These are phyloP conservation scores for Sporothrix pallida DNA, from an alignment of 2,329 filamentous ascomycete genomes.

Conservation along the genomic window DNA sequence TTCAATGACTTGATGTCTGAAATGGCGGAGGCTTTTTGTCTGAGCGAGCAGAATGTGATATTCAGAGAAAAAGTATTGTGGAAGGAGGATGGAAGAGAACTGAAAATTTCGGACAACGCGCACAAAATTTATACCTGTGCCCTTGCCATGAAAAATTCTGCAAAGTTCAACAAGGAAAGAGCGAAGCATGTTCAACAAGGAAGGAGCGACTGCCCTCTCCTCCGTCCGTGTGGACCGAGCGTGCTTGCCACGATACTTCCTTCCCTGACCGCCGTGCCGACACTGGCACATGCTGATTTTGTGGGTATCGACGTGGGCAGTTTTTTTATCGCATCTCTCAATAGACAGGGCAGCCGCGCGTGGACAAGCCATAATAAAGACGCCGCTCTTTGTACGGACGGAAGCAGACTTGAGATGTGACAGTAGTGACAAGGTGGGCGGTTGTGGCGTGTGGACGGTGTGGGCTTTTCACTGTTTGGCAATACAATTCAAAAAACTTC, in stretches of 20 bases:
- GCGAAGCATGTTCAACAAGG: not conserved
- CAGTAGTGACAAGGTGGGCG: not conserved
- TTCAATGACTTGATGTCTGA: not conserved
- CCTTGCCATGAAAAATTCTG: not conserved
- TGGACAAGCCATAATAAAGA: not conserved
- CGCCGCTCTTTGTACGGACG: not conserved
- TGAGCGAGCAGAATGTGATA: not conserved
- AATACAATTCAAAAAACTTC: too few relatives aligned
- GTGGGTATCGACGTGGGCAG: not conserved
- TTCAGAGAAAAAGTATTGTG: not conserved
- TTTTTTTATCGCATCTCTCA: too few relatives aligned
- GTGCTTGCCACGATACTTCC: not conserved
- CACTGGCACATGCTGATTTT: too few relatives aligned
- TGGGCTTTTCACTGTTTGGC: not conserved
- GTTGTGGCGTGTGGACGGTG: not conserved
- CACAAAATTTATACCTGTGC: not conserved
- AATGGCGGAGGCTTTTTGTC: not conserved
- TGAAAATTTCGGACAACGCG: not conserved
- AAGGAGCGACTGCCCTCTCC: not conserved
- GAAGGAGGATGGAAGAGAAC: not conserved
- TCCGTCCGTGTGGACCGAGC: not conserved
- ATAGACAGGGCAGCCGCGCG: too few relatives aligned
- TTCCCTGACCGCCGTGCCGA: not conserved
- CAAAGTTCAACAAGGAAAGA: not conserved
- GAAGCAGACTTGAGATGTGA: not conserved